Base-by-base conservation (phyloP, 495 filamentous ascomycete genomes). In the Neohortaea acidophila region DNA sequence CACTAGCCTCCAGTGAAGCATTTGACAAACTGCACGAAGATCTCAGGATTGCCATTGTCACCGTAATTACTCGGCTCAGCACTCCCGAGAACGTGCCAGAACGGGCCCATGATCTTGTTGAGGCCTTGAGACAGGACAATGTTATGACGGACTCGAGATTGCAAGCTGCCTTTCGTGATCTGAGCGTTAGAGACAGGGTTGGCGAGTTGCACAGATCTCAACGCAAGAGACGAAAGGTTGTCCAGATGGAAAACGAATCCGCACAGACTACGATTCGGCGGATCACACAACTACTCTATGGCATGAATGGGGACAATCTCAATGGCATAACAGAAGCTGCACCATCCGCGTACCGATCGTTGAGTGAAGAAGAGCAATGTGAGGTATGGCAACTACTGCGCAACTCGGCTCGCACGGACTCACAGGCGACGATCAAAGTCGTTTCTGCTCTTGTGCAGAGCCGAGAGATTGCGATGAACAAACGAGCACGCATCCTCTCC, bases 401-500 rank as follows among this genome's bases (percentile, higher is more conserved):
- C 11, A 21, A 41, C 8, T 11, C 29, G 29, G 39, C 35, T 5
- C 9, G 11, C 3, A 32, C 21, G 15, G 21, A 44, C 2, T 1
- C 29, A 7, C 21, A 26, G 14, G 36, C 41, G 71, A 29, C 25
- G 15, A 63, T 75, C 36, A 47, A 55, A 6, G 60, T 72, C 5
- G 66, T 92, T 38, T 52, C 60, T 15, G 60, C 60, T 11, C 56
- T 92, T 21, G 57, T 76, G 4, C 60, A 70, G 37, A 44, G 70
- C 14, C 62, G 69, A 2, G 65, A 57, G 14, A 72, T 85, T 29
- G 55, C 65, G n/a, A 68, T 72, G 30, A 70, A 69, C 4, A 65
- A 66, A 19, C 67, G 66, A 33, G 62, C 74, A 28, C 72, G 87
- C 23, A 67, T 93, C 14, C 64, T 70, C 39, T 75, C 79, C 17